Evolutionary conservation across 1,284 basidiomycete genomes (phyloP), one percentile per base, ranked within the genome.

Genomic region (Tremellales sp.): DNA sequence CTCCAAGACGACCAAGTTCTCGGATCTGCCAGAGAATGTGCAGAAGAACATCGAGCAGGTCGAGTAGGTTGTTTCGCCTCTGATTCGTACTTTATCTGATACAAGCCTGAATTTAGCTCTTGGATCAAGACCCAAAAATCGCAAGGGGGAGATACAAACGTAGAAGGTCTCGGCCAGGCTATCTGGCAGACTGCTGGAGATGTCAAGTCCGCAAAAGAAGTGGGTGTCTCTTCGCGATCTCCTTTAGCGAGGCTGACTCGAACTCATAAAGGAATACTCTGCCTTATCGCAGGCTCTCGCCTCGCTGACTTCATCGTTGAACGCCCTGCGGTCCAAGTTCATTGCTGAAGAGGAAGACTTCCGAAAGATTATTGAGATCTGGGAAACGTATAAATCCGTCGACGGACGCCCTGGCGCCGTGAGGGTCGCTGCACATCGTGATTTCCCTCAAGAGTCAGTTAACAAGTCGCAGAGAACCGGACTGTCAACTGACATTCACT

Each of bases 1-100:
- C 27, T 58, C 40, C 41, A 70, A 68, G 51, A 54, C 50, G 9
- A 66, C 66, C 12, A 67, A 62, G 47, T 70, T 67, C 42, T 51
- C 66, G 3, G 69, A 71, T 33, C 45, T 68, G 10, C 67, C 67
- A 0, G 67, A 65, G 34, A 22, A 41, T 4, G 45, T 45, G 2
- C 69, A 71, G 51, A 67, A 65, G 53, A 47, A 43, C 18, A 59
- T 71, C 24, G 66, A 70, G 43, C 50, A 60, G 47, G 50, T 71
- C 32, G 66, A 71, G 65, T 70, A 41, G 51, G 68, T 57, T 18
- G 6, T 4, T n/a, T 12, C 16, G 34, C 34, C 9, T 36, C 16
- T 14, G n/a, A 5, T 24, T 28, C 9, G 12, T 38, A 18, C 13
- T 13, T 9, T n/a, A 31, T 34, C 38, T 18, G 34, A 13, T 10